Percentiles rank a stretch among this genome's conserved stretches.
phyloP scores from a whole-genome alignment of 148 eudicot species.

The Tetragonia tetragonoides region DNA sequence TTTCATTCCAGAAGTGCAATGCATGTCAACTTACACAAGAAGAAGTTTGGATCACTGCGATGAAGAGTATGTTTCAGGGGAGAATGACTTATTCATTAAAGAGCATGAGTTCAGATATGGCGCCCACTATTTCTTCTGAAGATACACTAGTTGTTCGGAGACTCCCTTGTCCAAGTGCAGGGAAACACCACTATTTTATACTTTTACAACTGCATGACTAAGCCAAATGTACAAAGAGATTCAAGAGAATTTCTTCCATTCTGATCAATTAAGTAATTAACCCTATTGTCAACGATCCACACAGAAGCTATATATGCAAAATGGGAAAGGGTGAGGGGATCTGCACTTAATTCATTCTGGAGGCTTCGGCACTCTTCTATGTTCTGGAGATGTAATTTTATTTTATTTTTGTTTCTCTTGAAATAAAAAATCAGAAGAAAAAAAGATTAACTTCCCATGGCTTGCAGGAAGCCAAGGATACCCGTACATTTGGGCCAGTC shows the following conservation, averaged over 20 bases:
- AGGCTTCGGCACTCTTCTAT: neutral
- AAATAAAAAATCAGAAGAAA: too few species aligned
- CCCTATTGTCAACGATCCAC: too few species aligned
- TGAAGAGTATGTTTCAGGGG: slow-evolving; percentile 4
- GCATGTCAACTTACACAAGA: neutral
- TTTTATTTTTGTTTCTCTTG: too few species aligned
- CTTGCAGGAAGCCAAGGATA: slow-evolving; percentile 26
- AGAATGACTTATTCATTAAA: slow-evolving; percentile 10
- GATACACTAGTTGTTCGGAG: slow-evolving; percentile 28
- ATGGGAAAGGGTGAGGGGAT: too few species aligned
- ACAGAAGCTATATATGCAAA: too few species aligned
- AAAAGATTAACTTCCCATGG: too few species aligned
- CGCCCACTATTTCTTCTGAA: slow-evolving; percentile 16
- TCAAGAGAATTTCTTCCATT: too few species aligned
- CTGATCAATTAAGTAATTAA: too few species aligned
- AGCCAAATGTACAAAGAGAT: too few species aligned
- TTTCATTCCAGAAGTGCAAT: slow-evolving; percentile 13
- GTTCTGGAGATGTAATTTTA: too few species aligned
- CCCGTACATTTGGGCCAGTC: slow-evolving; percentile 28
- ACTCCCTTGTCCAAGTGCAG: slow-evolving; percentile 6
- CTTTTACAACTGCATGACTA: too few species aligned
- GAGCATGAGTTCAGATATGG: slow-evolving; percentile 26
- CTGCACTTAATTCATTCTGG: neutral
- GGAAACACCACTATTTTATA: too few species aligned
- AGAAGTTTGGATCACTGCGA: neutral